A percentile compares a stretch with the other conserved stretches of the same genome.
phyloP scores from a whole-genome alignment of 2,329 filamentous ascomycete genomes.

The Penicillium sp. region DNA sequence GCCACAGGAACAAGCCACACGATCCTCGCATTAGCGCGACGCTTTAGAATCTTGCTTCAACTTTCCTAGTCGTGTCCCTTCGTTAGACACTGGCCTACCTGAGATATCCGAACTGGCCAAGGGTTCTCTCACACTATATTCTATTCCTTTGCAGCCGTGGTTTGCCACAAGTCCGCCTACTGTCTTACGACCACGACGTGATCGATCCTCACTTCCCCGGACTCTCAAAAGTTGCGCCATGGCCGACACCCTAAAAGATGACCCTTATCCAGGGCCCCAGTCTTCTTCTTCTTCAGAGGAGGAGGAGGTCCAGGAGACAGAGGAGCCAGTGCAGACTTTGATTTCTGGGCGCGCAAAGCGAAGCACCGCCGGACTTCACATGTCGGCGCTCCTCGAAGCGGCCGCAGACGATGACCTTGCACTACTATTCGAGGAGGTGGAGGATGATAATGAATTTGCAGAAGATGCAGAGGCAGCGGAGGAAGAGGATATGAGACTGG shows the following conservation, averaged over 20 bases:
- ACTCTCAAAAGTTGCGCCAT: slow-evolving; percentile 7
- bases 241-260: slow-evolving; percentile 24
- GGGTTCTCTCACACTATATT: neutral
- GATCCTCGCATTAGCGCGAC: slow-evolving; percentile 6
- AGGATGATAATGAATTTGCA: slow-evolving; percentile 48
- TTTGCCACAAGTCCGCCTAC: neutral
- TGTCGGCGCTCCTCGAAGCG: slow-evolving; percentile 71
- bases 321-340: slow-evolving; percentile 29
- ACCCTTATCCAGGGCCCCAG: slow-evolving; percentile 26
- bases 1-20: slow-evolving; percentile 13
- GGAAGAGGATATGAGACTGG: slow-evolving; percentile 74
- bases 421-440: slow-evolving; percentile 64
- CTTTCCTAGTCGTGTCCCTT: neutral
- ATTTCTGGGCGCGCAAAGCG: slow-evolving; percentile 59
- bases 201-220: neutral
- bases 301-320: slow-evolving; percentile 5
- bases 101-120: neutral
- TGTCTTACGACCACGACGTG: neutral
- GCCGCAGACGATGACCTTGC: slow-evolving; percentile 64
- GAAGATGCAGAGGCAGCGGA: slow-evolving; percentile 42
- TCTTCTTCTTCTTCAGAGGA: slow-evolving; percentile 26
- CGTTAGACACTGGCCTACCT: neutral
- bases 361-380: slow-evolving; percentile 77
- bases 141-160: neutral
- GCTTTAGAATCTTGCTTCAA: neutral